A percentile compares a stretch with the other conserved stretches of the same genome.
Evolutionary conservation across 176 grass and related monocot genomes (phyloP).

Genomic region (Rhipidocladum racemiflorum): DNA sequence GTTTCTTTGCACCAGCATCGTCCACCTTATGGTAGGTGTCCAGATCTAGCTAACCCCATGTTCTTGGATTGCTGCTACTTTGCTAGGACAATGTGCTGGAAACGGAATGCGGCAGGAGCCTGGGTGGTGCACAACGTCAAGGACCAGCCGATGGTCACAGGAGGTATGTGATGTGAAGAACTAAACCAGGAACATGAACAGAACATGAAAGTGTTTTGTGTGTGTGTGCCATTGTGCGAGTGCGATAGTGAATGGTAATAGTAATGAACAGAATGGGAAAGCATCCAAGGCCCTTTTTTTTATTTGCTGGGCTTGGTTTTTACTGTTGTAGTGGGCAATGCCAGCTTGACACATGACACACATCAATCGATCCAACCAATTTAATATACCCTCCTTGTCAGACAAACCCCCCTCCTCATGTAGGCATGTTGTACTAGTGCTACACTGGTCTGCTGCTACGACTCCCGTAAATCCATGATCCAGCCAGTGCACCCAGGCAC

Average conservation of each 20-base stretch:
- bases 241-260: not conserved
- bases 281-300: conserved; percentile 41
- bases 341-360: conserved; percentile 36
- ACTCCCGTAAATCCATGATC: not conserved
- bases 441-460: not conserved
- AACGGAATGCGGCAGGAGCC: conserved; percentile 36
- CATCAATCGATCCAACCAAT: conserved; percentile 14
- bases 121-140: conserved; percentile 35
- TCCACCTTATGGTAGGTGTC: not conserved
- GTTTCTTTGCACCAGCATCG: conserved; percentile 24
- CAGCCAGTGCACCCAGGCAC: not conserved
- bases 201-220: not conserved
- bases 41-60: conserved; percentile 30
- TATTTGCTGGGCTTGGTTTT: not conserved
- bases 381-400: conserved; percentile 21
- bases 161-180: conserved; percentile 51
- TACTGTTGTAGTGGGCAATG: conserved; percentile 36
- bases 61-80: conserved; percentile 2
- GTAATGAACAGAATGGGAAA: conserved; percentile 29
- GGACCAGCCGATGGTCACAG: conserved; percentile 8
- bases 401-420: conserved; percentile 13
- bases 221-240: not conserved
- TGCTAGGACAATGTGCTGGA: conserved; percentile 34
- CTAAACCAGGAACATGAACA: conserved; percentile 27
- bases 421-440: conserved; percentile 11